These are phyloP conservation scores for Rhytidhysteron rufulum DNA, from an alignment of 2,329 filamentous ascomycete genomes.

Conservation along the genomic window DNA sequence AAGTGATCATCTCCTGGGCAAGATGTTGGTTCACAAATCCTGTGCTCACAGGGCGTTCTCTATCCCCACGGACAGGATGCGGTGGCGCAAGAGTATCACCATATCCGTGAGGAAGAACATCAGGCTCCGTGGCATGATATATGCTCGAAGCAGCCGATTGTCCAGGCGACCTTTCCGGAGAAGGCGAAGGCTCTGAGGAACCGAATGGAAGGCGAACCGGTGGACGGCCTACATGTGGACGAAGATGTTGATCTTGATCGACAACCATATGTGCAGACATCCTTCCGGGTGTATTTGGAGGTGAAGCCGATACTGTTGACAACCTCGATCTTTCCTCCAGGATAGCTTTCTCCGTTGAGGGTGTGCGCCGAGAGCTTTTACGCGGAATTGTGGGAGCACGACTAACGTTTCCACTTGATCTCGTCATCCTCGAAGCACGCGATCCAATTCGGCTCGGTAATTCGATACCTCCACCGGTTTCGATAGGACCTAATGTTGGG, in stretches of 20 bases:
- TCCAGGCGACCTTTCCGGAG: conserved; percentile 30
- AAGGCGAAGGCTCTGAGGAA: conserved; percentile 31
- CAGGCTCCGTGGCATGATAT: conserved; percentile 19
- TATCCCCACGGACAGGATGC: conserved; percentile 10
- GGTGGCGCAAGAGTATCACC: conserved; percentile 13
- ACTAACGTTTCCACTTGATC: conserved; percentile 16
- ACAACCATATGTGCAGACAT: conserved; percentile 9
- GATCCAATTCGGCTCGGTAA: conserved; percentile 62
- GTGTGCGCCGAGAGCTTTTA: conserved; percentile 59
- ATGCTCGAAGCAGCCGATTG: conserved; percentile 33
- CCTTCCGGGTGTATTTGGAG: conserved; percentile 13
- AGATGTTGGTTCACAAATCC: conserved; percentile 37
- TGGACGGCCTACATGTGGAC: conserved; percentile 17
- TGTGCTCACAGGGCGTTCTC: conserved; percentile 31
- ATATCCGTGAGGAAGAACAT: conserved; percentile 9
- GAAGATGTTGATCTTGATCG: conserved; percentile 18
- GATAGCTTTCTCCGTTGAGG: conserved; percentile 24
- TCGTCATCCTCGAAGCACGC: conserved; percentile 47
- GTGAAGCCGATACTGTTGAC: conserved; percentile 24
- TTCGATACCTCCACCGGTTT: conserved; percentile 57
- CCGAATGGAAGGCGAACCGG: conserved; percentile 34
- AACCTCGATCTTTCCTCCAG: conserved; percentile 20
- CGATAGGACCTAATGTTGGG: conserved; percentile 58
- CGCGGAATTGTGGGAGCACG: conserved; percentile 55
- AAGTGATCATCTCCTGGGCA: conserved; percentile 35